Conservation (phyloP, 352 stramenopile species). For the Pythium phragmitis region DNA sequence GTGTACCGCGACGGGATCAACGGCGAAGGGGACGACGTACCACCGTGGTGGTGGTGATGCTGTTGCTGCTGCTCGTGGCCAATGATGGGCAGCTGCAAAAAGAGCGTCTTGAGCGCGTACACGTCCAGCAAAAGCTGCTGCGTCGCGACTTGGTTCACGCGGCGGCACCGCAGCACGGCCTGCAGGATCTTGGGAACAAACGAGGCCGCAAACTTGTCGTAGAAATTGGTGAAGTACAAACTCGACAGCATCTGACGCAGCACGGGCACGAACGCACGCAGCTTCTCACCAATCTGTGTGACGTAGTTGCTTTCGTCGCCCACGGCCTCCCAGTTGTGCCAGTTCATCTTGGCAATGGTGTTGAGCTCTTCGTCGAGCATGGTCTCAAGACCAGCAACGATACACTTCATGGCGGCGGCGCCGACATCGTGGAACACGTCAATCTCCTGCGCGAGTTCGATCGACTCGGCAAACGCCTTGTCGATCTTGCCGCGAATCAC, state of each 20-base stretch:
- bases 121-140: slow-evolving; percentile 98
- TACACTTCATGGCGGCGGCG: slow-evolving; percentile 92
- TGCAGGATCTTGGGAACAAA: slow-evolving; percentile 92
- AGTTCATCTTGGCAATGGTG: slow-evolving; percentile 92
- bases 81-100: slow-evolving; percentile 93
- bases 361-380: slow-evolving; percentile 89
- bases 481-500: slow-evolving; percentile 96
- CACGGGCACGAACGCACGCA: slow-evolving; percentile 91
- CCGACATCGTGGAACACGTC: slow-evolving; percentile 96
- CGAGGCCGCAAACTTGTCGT: slow-evolving; percentile 95
- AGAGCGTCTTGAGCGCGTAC: slow-evolving; percentile 96
- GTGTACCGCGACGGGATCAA: slow-evolving; percentile 93
- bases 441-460: slow-evolving; percentile 93
- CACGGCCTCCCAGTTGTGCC: slow-evolving; percentile 92
- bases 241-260: slow-evolving; percentile 88
- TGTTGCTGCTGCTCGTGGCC: slow-evolving; percentile 46
- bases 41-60: slow-evolving; percentile 22
- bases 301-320: slow-evolving; percentile 97
- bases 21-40: slow-evolving; percentile 32
- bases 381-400: slow-evolving; percentile 92
- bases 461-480: slow-evolving; percentile 88
- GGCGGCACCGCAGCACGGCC: slow-evolving; percentile 87
- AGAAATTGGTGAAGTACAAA: slow-evolving; percentile 98
- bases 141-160: slow-evolving; percentile 95
- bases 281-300: slow-evolving; percentile 90